Percentiles rank a stretch among this genome's conserved stretches.
phyloP scores from a whole-genome alignment of 179 eudicot genomes.

The Actinidia chinensis region DNA sequence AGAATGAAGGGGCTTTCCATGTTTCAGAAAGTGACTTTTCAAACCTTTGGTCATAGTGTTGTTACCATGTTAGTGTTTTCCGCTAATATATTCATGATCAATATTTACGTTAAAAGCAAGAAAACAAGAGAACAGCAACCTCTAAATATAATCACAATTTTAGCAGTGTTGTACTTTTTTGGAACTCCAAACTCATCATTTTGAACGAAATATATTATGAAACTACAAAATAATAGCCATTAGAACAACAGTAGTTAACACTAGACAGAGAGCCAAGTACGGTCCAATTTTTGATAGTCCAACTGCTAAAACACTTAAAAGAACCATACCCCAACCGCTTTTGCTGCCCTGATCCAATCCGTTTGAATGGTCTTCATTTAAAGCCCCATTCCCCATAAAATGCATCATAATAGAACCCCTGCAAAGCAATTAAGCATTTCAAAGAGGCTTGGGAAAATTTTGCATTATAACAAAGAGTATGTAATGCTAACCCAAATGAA shows the following conservation, averaged over 20 bases:
- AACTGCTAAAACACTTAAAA: constrained; percentile 8
- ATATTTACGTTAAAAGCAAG: background rate
- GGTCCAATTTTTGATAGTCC: background rate
- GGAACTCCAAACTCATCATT: background rate
- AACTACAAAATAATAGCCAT: background rate
- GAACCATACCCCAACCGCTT: constrained; percentile 71
- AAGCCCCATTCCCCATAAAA: constrained; percentile 84
- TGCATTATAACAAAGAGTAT: constrained; percentile 2
- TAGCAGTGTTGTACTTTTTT: background rate
- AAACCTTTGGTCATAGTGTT: too few species aligned
- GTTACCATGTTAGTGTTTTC: too few species aligned
- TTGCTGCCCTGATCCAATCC: constrained; percentile 61
- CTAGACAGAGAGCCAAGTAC: background rate
- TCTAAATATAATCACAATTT: background rate
- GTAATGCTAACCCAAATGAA: background rate
- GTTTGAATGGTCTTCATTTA: constrained; percentile 91
- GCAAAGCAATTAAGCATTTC: constrained; percentile 18
- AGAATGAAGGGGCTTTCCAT: too few species aligned
- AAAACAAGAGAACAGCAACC: background rate
- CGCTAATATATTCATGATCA: too few species aligned
- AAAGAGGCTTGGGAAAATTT: background rate
- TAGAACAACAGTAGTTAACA: background rate
- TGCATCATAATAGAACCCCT: constrained; percentile 97
- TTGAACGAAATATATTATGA: background rate
- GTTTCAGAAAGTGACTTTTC: too few species aligned